Evolutionary conservation across 305 asterid species (phyloP), one percentile per base, ranked within the genome.

Genomic region (Solanum hybrid): DNA sequence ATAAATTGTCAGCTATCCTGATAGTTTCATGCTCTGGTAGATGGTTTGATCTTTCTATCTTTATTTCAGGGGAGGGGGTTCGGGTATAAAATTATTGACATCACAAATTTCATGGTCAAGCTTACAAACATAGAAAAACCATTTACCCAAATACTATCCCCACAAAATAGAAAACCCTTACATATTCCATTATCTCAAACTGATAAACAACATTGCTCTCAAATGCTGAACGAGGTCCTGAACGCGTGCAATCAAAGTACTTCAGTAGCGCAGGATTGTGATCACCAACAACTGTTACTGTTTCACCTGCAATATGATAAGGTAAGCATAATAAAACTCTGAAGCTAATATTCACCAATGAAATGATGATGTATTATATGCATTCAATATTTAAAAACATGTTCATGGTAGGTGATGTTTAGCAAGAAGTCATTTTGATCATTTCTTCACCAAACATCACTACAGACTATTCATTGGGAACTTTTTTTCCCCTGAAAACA

Each of bases 191-290:
- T 89, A 96, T 94, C 94, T 97, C 99, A 94, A 94, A 97, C 89
- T 97, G 99, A 94, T 94, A 96, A 91, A 97, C 99, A 91, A 97
- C 99, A 91, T 97, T 95, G 94, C 93, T 90, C 92, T 97, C 99
- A 87, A 97, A 97, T 86, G 99, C 99, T 27, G 99, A 97, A 90
- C 99, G 99, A 89, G 99, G 99, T 90, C 99, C 99, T 88, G 99
- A 96, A 90, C 99, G 94, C 26, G 99, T 96, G 96, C 98, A 96
- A 86, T 97, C 99, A 90, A 96, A 97, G 90, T 93, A 97, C 91
- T 93, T 97, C 94, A 97, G 89, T 46, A 97, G 92, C 79, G 95
- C 94, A 88, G 98, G 95, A 92, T 97, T 86, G 87, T 97, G 99
- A 92, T 97, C 99, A 91, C 99, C 99, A 35, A 97, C 99, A 89